A percentile compares a stretch with the other conserved stretches of the same genome.
Conservation (phyloP, 2,329 filamentous ascomycete species). For the Fusarium torreyae region DNA sequence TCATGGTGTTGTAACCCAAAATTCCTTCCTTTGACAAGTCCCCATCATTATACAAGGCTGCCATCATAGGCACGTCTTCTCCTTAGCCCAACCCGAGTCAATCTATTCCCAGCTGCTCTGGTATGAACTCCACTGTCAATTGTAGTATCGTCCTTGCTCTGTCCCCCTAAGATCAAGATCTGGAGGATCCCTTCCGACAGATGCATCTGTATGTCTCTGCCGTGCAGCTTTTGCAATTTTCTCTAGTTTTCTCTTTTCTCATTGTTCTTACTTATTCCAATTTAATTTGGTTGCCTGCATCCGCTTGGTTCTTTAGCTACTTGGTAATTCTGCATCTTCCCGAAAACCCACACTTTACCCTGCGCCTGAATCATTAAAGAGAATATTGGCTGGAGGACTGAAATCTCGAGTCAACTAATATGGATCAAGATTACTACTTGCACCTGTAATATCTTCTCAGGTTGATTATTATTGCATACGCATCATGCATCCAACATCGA, state of each 20-base stretch:
- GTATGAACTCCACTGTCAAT: not conserved
- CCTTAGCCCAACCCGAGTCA: not conserved
- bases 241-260: constrained; percentile 39
- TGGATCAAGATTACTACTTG: not conserved
- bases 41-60: not conserved
- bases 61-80: not conserved
- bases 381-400: constrained; percentile 3
- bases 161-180: not conserved
- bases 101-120: not conserved
- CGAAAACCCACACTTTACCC: constrained; percentile 20
- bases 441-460: not conserved
- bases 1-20: not conserved
- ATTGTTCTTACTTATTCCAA: not conserved
- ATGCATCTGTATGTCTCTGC: not conserved
- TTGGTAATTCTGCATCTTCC: constrained; percentile 39
- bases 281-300: constrained; percentile 38
- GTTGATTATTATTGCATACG: not conserved
- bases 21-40: not conserved
- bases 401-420: not conserved
- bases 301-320: constrained; percentile 12
- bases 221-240: not conserved
- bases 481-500: not conserved
- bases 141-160: not conserved
- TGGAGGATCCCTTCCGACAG: not conserved
- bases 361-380: constrained; percentile 1